Evolutionary conservation across 441 rosid genomes (phyloP), one percentile per base, ranked within the genome.

Genomic region (Theobroma grandiflorum): DNA sequence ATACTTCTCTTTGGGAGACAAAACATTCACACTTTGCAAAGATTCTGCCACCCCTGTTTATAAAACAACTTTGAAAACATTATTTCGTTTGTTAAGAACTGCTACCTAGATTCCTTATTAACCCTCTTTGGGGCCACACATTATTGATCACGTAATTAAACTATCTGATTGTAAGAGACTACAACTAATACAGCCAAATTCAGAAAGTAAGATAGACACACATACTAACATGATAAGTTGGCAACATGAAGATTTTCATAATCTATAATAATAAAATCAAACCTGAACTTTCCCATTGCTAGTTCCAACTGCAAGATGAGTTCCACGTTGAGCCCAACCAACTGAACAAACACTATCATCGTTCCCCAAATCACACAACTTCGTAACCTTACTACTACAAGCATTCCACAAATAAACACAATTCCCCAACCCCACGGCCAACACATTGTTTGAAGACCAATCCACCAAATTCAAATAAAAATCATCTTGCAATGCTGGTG

Each of bases 401-500:
- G 99, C 99, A 91, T 97, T 97, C 99, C 99, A 97, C 86, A 97
- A 78, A 85, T 97, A 97, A 26, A 97, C 98, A 73, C 98, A 97
- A 82, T 88, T 95, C 40, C 93, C 99, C 80, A 97, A 82, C 63
- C 99, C 99, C 62, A 97, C 99, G 0, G 98, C 94, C 82, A 95
- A 84, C 77, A 97, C 98, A 80, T 97, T 97, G 76, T 91, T 91
- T 1, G 98, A 88, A 20, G 99, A 97, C 99, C 99, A 95, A 79
- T 97, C 98, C 83, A 94, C 98, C 26, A 97, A 87, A 85, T 97
- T 97, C 89, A 95, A 89, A 84, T 97, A 97, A 85, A 93, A 97
- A 90, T 97, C 99, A 90, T 95, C 99, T 87, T 95, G 97, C 89
- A 97, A 82, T 52, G 99, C 95, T 4, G 99, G 99, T 31, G 99